These are phyloP conservation scores for Dioscorea zingiberensis DNA, from an alignment of 106 monocot species.

Conservation along the genomic window DNA sequence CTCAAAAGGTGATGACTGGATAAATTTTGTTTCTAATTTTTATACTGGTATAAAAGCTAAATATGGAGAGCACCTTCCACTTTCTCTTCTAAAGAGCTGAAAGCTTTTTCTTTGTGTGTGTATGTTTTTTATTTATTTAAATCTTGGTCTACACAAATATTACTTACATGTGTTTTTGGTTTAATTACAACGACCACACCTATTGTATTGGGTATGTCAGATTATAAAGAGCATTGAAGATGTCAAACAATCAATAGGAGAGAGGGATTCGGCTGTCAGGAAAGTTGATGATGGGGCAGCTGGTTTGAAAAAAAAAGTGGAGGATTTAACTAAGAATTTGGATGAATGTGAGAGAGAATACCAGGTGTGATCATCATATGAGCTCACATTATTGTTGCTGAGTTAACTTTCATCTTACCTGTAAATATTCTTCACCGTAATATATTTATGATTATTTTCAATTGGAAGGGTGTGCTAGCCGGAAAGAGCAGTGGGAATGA, in stretches of 20 bases:
- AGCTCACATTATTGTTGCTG: background rate
- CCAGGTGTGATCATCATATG: conserved; percentile 40
- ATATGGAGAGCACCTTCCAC: too few species aligned
- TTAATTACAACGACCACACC: too few species aligned
- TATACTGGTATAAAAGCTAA: too few species aligned
- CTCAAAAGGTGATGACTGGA: conserved; percentile 48
- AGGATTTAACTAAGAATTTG: conserved; percentile 59
- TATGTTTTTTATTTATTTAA: background rate
- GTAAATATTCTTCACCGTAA: background rate
- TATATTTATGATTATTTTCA: background rate
- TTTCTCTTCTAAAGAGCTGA: too few species aligned
- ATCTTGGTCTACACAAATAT: too few species aligned
- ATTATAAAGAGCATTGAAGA: conserved; percentile 69
- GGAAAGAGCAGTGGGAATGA: conserved; percentile 84
- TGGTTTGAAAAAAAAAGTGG: conserved; percentile 66
- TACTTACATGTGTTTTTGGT: too few species aligned
- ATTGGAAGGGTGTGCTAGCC: conserved; percentile 74
- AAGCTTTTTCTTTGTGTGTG: too few species aligned
- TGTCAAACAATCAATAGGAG: conserved; percentile 58
- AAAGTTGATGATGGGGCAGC: conserved; percentile 69
- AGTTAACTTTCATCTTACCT: background rate
- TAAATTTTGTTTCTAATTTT: too few species aligned
- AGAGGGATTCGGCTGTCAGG: conserved; percentile 59
- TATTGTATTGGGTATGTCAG: conserved; percentile 17
- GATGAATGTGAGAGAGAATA: conserved; percentile 74